Conservation (phyloP, 179 eudicot genomes). For the Monotropa hypopitys region DNA sequence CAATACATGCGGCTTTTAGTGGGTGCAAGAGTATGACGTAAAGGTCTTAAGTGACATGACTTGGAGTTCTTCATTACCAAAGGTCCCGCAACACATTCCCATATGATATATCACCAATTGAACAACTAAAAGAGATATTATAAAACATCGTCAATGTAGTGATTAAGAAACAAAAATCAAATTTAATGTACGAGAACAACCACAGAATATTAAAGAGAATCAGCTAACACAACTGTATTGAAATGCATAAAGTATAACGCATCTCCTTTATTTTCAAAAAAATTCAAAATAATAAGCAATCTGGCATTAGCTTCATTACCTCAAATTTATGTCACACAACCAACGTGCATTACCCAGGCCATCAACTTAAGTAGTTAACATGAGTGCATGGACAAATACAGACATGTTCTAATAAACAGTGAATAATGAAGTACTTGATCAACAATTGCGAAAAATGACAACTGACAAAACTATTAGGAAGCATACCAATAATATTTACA, state of each 20-base stretch:
- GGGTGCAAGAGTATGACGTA: too few species aligned
- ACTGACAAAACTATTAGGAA: neutral
- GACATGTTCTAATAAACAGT: neutral
- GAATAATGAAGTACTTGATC: neutral
- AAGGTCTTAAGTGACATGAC: too few species aligned
- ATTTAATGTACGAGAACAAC: too few species aligned
- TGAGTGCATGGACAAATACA: neutral
- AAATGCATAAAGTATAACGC: neutral
- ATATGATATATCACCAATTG: neutral
- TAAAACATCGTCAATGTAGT: too few species aligned
- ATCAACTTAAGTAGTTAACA: neutral
- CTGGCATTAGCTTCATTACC: neutral
- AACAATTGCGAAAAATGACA: neutral
- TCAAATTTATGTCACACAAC: neutral
- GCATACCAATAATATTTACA: slow-evolving; percentile 85
- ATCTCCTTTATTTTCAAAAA: neutral
- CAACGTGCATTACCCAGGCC: neutral
- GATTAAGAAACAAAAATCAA: too few species aligned
- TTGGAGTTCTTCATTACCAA: too few species aligned
- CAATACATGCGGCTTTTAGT: too few species aligned
- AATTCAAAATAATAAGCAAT: neutral
- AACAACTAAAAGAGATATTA: too few species aligned
- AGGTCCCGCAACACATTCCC: neutral
- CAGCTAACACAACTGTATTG: neutral
- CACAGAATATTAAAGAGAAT: neutral